Conservation (phyloP, 2,329 filamentous ascomycete species). For the Trichophyton mentagrophytes region DNA sequence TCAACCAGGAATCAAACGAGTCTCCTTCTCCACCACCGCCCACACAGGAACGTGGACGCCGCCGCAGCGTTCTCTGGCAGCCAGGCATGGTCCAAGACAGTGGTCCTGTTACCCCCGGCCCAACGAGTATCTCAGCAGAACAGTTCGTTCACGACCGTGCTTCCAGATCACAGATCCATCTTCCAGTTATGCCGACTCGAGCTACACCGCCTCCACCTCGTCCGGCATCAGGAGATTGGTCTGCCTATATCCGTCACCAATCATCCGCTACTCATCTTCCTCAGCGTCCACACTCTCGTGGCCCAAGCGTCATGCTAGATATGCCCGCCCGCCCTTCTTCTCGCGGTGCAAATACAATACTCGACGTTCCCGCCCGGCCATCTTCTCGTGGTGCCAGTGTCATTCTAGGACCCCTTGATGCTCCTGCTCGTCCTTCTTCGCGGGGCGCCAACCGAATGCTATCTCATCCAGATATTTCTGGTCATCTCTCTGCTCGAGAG, state of each 20-base stretch:
- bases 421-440: constrained; percentile 43
- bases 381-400: constrained; percentile 47
- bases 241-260: constrained; percentile 24
- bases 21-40: constrained; percentile 18
- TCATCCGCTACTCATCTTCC: constrained; percentile 21
- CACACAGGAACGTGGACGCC: constrained; percentile 37
- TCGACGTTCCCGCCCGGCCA: constrained; percentile 38
- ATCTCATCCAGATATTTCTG: constrained; percentile 39
- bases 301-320: constrained; percentile 40
- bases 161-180: constrained; percentile 34
- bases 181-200: constrained; percentile 47
- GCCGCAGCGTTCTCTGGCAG: constrained; percentile 65
- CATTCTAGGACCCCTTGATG: constrained; percentile 33
- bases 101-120: constrained; percentile 8
- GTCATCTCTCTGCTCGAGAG: constrained; percentile 67
- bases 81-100: constrained; percentile 44
- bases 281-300: constrained; percentile 46
- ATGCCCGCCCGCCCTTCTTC: constrained; percentile 44
- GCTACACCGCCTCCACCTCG: constrained; percentile 26
- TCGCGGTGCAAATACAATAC: constrained; percentile 42
- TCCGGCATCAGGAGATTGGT: constrained; percentile 30
- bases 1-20: constrained; percentile 17
- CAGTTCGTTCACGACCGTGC: constrained; percentile 71
- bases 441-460: constrained; percentile 45
- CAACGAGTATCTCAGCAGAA: constrained; percentile 54